A percentile compares a stretch with the other conserved stretches of the same genome.
Evolutionary conservation across 805 yeast genomes (phyloP).

Genomic region (Middelhovenomyces tepae): DNA sequence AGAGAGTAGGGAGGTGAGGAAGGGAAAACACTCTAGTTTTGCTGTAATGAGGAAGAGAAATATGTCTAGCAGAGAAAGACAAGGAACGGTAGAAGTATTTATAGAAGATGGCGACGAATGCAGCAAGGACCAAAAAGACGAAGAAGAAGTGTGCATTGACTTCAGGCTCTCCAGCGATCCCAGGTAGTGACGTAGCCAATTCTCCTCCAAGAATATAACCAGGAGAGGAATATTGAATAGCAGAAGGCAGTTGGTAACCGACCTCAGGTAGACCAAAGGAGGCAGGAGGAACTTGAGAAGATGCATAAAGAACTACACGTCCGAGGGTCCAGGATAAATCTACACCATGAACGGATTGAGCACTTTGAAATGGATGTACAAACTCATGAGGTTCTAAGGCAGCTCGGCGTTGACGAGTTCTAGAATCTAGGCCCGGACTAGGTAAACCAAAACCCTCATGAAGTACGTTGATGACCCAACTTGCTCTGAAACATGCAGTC

Average conservation of each 20-base stretch:
- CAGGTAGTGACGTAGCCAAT: constrained; percentile 6
- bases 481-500: constrained; percentile 87
- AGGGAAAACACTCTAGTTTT: too few species aligned
- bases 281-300: constrained; percentile 45
- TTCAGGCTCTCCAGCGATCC: too few species aligned
- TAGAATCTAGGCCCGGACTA: constrained; percentile 7
- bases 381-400: constrained; percentile 14
- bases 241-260: constrained; percentile 16
- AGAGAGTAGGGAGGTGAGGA: too few species aligned
- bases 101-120: too few species aligned
- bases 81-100: too few species aligned
- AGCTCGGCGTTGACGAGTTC: constrained; percentile 1
- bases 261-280: constrained; percentile 9
- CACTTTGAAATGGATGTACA: constrained; percentile 67
- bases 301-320: constrained; percentile 71
- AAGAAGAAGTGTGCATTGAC: too few species aligned
- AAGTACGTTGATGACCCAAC: constrained; percentile 82
- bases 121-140: too few species aligned
- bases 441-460: constrained; percentile 94
- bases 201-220: constrained; percentile 22
- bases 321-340: constrained; percentile 97
- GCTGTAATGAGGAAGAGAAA: too few species aligned
- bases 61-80: too few species aligned
- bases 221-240: constrained; percentile 7
- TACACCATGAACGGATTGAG: constrained; percentile 67